A percentile compares a stretch with the other conserved stretches of the same genome.
Conservation (phyloP, 139 green algal genomes). For the Closterium sp. region DNA sequence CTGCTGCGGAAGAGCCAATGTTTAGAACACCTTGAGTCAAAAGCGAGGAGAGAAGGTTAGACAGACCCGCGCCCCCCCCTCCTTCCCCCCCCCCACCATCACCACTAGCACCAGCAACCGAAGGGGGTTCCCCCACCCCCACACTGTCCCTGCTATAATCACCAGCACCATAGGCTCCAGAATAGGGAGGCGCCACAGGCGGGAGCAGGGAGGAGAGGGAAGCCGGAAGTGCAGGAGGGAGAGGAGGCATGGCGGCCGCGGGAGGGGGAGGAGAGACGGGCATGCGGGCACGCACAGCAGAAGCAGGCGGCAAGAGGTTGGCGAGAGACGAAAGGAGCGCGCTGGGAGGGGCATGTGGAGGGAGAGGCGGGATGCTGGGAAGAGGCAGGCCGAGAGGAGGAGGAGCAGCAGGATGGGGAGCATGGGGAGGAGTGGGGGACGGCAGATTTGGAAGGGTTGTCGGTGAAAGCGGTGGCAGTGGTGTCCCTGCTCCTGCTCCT, state of each 20-base stretch:
- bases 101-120: background rate
- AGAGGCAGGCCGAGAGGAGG: background rate
- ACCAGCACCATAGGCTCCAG: background rate
- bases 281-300: background rate
- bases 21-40: slow-evolving; percentile 7
- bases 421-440: background rate
- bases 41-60: slow-evolving; percentile 28
- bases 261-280: background rate
- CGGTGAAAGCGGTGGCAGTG: background rate
- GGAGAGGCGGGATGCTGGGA: background rate
- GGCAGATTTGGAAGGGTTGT: background rate
- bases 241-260: background rate
- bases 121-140: background rate
- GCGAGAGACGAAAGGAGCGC: background rate
- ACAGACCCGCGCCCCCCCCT: background rate
- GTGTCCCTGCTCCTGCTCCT: background rate
- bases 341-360: background rate
- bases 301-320: no score
- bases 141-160: background rate
- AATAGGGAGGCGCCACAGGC: background rate
- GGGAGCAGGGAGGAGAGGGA: background rate
- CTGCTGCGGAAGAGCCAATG: slow-evolving; percentile 4
- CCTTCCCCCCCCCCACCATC: background rate
- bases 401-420: background rate
- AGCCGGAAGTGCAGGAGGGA: background rate